These are phyloP conservation scores for Akanthomyces uredinophilus DNA, from an alignment of 2,329 filamentous ascomycete species.

Conservation along the genomic window DNA sequence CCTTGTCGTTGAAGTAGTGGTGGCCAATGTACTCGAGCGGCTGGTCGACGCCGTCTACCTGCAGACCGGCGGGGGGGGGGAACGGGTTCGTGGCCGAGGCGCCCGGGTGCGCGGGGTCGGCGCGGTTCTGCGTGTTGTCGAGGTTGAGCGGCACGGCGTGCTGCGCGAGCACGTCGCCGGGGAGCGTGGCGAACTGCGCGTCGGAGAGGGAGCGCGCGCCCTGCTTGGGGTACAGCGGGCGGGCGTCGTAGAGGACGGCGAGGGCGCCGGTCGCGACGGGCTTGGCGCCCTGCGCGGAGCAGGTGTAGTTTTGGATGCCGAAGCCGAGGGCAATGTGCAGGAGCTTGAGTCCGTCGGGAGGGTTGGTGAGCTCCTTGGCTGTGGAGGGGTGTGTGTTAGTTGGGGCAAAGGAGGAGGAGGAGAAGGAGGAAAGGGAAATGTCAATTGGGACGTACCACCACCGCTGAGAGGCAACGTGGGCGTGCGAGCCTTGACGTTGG, in stretches of 20 bases:
- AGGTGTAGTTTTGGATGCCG: constrained; percentile 67
- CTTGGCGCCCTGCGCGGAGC: constrained; percentile 32
- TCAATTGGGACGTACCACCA: constrained; percentile 2
- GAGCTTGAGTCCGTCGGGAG: constrained; percentile 35
- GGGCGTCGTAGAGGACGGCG: constrained; percentile 56
- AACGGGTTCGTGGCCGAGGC: constrained; percentile 44
- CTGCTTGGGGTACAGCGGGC: constrained; percentile 44
- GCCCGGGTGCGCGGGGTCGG: constrained; percentile 30
- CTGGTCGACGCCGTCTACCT: constrained; percentile 31
- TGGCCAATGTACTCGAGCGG: constrained; percentile 49
- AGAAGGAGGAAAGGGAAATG: too few species aligned
- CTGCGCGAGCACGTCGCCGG: constrained; percentile 35
- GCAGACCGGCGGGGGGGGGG: constrained; percentile 31
- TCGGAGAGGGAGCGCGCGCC: constrained; percentile 32
- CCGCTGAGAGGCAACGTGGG: constrained; percentile 4
- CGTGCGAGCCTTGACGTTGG: constrained; percentile 12
- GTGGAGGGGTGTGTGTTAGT: not conserved
- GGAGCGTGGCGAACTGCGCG: constrained; percentile 36
- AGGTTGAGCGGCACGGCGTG: constrained; percentile 46
- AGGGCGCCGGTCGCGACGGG: constrained; percentile 48
- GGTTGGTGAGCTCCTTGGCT: constrained; percentile 41
- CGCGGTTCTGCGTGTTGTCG: constrained; percentile 24
- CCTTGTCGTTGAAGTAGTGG: constrained; percentile 58
- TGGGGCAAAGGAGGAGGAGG: too few species aligned
- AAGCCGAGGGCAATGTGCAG: constrained; percentile 57